phyloP scores from a whole-genome alignment of 805 yeast species.

The Priceomyces castillae region DNA sequence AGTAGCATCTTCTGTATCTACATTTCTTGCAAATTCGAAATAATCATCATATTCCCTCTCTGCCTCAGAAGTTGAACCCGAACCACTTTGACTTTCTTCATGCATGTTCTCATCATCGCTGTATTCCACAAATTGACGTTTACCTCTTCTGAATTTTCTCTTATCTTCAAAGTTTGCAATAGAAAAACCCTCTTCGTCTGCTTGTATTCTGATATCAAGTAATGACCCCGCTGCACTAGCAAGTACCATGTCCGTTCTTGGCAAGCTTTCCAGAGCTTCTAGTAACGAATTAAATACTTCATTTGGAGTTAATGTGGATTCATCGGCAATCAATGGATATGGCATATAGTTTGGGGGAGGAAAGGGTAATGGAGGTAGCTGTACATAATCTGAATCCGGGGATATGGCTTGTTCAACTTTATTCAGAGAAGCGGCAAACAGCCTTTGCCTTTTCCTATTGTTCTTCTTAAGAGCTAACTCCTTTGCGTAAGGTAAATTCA shows the following conservation, averaged over 20 bases:
- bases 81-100: slow-evolving; percentile 6
- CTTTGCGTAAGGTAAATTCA: slow-evolving; percentile 21
- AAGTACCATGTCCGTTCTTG: slow-evolving; percentile 43
- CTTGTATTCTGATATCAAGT: slow-evolving; percentile 33
- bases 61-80: slow-evolving; percentile 1
- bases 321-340: slow-evolving; percentile 37
- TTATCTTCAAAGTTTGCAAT: slow-evolving; percentile 6
- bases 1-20: slow-evolving; percentile 20
- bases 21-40: slow-evolving; percentile 19
- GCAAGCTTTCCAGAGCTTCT: slow-evolving; percentile 35
- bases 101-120: slow-evolving; percentile 6
- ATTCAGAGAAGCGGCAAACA: background rate
- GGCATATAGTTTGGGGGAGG: slow-evolving; percentile 48
- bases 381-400: slow-evolving; percentile 7
- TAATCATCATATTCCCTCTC: slow-evolving; percentile 21
- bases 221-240: slow-evolving; percentile 48
- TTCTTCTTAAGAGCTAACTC: background rate
- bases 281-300: slow-evolving; percentile 36
- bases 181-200: slow-evolving; percentile 31
- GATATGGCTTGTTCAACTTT: background rate
- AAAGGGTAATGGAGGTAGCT: slow-evolving; percentile 42
- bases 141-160: slow-evolving; percentile 4
- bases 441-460: background rate
- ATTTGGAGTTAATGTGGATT: slow-evolving; percentile 31
- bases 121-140: slow-evolving; percentile 9